Evolutionary conservation across 2,329 filamentous ascomycete genomes (phyloP), one percentile per base, ranked within the genome.

Genomic region (Cercospora zeina): DNA sequence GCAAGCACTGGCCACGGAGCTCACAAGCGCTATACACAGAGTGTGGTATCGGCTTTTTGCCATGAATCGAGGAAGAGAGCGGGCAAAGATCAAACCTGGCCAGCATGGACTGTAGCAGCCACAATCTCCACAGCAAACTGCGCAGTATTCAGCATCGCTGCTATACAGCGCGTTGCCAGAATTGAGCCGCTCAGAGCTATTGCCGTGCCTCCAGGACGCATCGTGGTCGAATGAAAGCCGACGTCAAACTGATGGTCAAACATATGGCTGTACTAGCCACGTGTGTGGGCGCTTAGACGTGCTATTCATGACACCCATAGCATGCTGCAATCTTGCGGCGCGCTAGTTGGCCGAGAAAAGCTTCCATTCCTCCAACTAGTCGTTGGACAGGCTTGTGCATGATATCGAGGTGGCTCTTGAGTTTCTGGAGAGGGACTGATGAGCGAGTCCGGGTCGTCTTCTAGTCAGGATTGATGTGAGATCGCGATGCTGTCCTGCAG

Each of bases 181-280:
- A 53, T 53, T 14, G 31, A 53, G 49, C 49, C 49, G 3, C 49
- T 27, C 49, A 31, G 14, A 16, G 27, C 19, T 53, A 21, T 6
- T 31, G 27, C 31, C 11, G 30, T 53, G 24, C 21, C 16, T 34
- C 49, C 16, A 53, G 27, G 30, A 34, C 13, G 49, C 49, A 27
- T 53, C 49, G 49, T 34, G 27, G 4, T 33, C 49, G 49, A 53
- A 34, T 53, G 31, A 53, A 33, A 27, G 24, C 13, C 14, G 9
- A n/a, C 27, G 49, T 34, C 31, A 21, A 31, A 13, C 27, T 34
- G 27, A 34, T 53, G 30, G 49, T 53, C 49, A 53, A 53, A 53
- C 49, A 34, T 53, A 21, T 21, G 49, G 49, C 49, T 31, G 31
- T 8, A 24, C 49, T 53, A 33, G 49, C 49, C 27, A 53, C 49